A percentile compares a stretch with the other conserved stretches of the same genome.
Conservation (phyloP, 305 asterid species). For the Rubia peregrina region DNA sequence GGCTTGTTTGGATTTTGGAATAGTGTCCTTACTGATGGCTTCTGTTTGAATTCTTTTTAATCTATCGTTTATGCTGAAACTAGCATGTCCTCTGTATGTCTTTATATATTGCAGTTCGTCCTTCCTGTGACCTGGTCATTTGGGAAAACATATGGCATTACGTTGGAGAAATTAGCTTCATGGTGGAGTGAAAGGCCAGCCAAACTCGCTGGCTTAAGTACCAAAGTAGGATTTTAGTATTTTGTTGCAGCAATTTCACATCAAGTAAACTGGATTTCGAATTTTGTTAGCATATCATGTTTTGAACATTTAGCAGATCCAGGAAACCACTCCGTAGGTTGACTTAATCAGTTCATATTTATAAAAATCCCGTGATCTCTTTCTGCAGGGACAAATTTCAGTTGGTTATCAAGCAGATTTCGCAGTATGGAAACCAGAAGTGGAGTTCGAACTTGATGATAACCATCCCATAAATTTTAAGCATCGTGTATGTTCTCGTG, state of each 20-base stretch:
- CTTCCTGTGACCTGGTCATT: slow-evolving; percentile 89
- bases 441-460: slow-evolving; percentile 56
- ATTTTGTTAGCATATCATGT: background rate
- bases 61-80: too few relatives aligned
- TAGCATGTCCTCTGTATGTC: too few relatives aligned
- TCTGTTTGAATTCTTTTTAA: background rate
- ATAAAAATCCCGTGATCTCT: background rate
- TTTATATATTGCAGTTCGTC: slow-evolving; percentile 50
- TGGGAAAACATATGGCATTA: slow-evolving; percentile 62
- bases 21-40: background rate
- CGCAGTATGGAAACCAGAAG: slow-evolving; percentile 87
- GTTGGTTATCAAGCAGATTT: slow-evolving; percentile 74
- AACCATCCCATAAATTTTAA: slow-evolving; percentile 49
- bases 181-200: slow-evolving; percentile 99
- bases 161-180: slow-evolving; percentile 59
- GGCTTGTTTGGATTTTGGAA: background rate
- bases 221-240: slow-evolving; percentile 37
- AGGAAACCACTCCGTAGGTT: background rate
- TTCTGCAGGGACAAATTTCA: slow-evolving; percentile 59
- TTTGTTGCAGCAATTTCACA: background rate
- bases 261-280: background rate
- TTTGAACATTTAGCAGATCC: slow-evolving; percentile 1
- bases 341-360: background rate
- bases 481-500: slow-evolving; percentile 52
- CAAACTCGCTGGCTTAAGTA: slow-evolving; percentile 67